A percentile compares a stretch with the other conserved stretches of the same genome.
These are phyloP conservation scores for Ascoidea tarda DNA, from an alignment of 805 yeast species.

Conservation along the genomic window DNA sequence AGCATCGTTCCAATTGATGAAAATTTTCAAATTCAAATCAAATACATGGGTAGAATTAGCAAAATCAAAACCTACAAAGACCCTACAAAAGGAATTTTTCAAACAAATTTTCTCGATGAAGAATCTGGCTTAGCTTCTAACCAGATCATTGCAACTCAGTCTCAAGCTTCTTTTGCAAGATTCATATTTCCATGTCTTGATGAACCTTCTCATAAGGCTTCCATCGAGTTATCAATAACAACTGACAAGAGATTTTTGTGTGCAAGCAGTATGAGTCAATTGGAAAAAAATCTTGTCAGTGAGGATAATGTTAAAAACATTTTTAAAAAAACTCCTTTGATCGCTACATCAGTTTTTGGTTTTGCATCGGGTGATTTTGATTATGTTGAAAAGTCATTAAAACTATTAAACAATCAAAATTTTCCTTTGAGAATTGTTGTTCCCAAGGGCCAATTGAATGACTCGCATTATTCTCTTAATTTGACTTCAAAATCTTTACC, in stretches of 20 bases:
- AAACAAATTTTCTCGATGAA: slow-evolving; percentile 45
- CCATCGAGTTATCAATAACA: slow-evolving; percentile 33
- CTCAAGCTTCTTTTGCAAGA: slow-evolving; percentile 55
- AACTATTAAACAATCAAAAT: slow-evolving; percentile 11
- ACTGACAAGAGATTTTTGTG: slow-evolving; percentile 32
- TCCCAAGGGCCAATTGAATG: neutral
- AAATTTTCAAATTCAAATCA: slow-evolving; percentile 14
- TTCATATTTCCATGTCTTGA: slow-evolving; percentile 57
- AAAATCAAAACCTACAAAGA: slow-evolving; percentile 38
- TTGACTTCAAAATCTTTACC: slow-evolving; percentile 35
- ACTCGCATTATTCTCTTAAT: slow-evolving; percentile 23
- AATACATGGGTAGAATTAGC: slow-evolving; percentile 37
- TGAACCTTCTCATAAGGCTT: slow-evolving; percentile 41
- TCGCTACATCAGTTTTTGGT: slow-evolving; percentile 51
- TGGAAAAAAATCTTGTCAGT: slow-evolving; percentile 11
- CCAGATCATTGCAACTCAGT: slow-evolving; percentile 51
- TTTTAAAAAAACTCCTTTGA: slow-evolving; percentile 42
- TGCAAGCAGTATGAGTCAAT: slow-evolving; percentile 30
- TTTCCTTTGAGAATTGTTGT: neutral
- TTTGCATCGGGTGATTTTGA: slow-evolving; percentile 61
- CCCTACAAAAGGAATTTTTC: slow-evolving; percentile 50
- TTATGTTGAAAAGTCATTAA: slow-evolving; percentile 23
- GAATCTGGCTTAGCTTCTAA: slow-evolving; percentile 34
- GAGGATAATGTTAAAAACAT: neutral
- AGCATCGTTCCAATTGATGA: slow-evolving; percentile 13